Evolutionary conservation across 2,329 filamentous ascomycete genomes (phyloP).

Genomic region (Cladophialophora yegresii): DNA sequence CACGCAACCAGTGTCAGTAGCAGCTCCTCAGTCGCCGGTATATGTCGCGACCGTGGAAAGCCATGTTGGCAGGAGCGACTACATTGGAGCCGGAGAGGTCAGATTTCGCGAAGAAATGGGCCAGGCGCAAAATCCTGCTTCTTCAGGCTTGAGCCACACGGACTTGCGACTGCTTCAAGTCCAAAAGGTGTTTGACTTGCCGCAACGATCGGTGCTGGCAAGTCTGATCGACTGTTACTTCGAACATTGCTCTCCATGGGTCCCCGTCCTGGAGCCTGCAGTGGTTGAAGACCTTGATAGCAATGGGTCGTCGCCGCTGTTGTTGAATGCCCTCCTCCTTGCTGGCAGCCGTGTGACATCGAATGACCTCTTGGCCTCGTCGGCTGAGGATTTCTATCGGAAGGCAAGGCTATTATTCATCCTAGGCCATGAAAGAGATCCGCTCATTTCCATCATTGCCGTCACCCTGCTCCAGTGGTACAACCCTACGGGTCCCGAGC

Average conservation of each 20-base stretch:
- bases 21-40: slow-evolving; percentile 3
- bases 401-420: slow-evolving; percentile 19
- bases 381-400: slow-evolving; percentile 18
- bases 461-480: slow-evolving; percentile 36
- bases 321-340: slow-evolving; percentile 20
- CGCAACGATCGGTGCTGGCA: slow-evolving; percentile 15
- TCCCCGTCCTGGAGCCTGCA: slow-evolving; percentile 13
- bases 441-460: slow-evolving; percentile 40
- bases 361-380: background rate
- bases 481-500: slow-evolving; percentile 26
- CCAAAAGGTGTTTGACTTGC: slow-evolving; percentile 19
- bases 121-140: background rate
- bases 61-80: slow-evolving; percentile 21
- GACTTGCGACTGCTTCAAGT: slow-evolving; percentile 15
- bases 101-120: slow-evolving; percentile 21
- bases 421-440: slow-evolving; percentile 40
- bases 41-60: slow-evolving; percentile 21
- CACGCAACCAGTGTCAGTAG: background rate
- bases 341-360: slow-evolving; percentile 20
- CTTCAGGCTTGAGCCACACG: slow-evolving; percentile 1
- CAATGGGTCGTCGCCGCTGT: slow-evolving; percentile 9
- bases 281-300: slow-evolving; percentile 4
- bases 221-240: slow-evolving; percentile 21
- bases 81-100: slow-evolving; percentile 14
- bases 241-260: slow-evolving; percentile 23